Percentiles rank a stretch among this genome's conserved stretches.
Evolutionary conservation across 768 basidiomycete species (phyloP).

Genomic region (Podaxis rugospora): DNA sequence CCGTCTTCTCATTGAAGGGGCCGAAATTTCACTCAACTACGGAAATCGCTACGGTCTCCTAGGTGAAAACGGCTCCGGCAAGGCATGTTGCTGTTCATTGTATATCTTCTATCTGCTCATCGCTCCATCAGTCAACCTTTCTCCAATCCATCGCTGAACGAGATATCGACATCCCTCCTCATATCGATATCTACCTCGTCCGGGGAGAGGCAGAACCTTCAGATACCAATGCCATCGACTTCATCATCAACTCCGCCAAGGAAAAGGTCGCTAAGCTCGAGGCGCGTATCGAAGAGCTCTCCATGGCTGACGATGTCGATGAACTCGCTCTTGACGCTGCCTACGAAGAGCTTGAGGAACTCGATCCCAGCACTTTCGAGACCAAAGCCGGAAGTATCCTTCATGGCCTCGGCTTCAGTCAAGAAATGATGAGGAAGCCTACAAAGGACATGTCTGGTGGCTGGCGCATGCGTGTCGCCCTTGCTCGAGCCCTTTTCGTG

Average conservation of each 20-base stretch:
- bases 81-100: slow-evolving; percentile 47
- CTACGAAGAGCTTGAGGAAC: slow-evolving; percentile 95
- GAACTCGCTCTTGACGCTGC: slow-evolving; percentile 82
- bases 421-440: slow-evolving; percentile 90
- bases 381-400: slow-evolving; percentile 93
- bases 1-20: slow-evolving; percentile 64
- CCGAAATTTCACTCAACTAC: slow-evolving; percentile 78
- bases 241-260: slow-evolving; percentile 88
- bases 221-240: slow-evolving; percentile 94
- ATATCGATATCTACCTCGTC: slow-evolving; percentile 98
- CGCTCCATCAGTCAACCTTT: slow-evolving; percentile 74
- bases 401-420: slow-evolving; percentile 93
- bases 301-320: slow-evolving; percentile 84
- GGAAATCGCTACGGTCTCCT: slow-evolving; percentile 93
- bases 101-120: neutral
- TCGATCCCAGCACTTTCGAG: slow-evolving; percentile 95
- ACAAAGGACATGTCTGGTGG: slow-evolving; percentile 99
- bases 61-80: slow-evolving; percentile 98
- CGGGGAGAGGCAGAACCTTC: slow-evolving; percentile 94
- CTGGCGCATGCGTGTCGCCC: slow-evolving; percentile 98
- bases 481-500: slow-evolving; percentile 92
- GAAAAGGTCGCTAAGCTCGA: slow-evolving; percentile 93
- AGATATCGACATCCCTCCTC: slow-evolving; percentile 89
- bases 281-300: slow-evolving; percentile 89
- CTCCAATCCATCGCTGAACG: slow-evolving; percentile 93